These are phyloP conservation scores for Croton laevigatus DNA, from an alignment of 441 rosid genomes.

Conservation along the genomic window DNA sequence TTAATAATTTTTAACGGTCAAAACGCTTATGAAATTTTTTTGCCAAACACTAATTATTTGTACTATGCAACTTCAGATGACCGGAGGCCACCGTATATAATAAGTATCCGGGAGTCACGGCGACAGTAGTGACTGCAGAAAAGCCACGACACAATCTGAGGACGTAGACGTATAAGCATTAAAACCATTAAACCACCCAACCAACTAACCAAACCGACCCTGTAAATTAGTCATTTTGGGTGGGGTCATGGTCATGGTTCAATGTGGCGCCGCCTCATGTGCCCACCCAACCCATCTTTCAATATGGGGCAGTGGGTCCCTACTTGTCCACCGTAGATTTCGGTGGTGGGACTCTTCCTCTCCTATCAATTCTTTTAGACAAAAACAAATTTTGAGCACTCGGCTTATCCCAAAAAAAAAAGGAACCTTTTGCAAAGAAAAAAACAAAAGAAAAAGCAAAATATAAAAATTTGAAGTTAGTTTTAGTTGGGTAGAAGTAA, in stretches of 20 bases:
- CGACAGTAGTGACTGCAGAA: not conserved
- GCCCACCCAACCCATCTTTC: not conserved
- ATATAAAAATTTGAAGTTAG: no score
- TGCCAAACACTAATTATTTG: no score
- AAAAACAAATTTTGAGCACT: not conserved
- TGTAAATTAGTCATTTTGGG: not conserved
- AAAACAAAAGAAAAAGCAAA: no score
- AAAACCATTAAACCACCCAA: no score
- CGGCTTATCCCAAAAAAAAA: not conserved
- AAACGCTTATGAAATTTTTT: no score
- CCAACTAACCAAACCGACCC: not conserved
- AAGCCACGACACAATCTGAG: not conserved
- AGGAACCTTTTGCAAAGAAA: no score
- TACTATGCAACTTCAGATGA: no score
- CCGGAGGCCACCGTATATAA: no score
- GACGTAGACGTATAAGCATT: not conserved
- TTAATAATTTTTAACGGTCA: no score
- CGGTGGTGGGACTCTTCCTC: not conserved
- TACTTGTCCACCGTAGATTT: not conserved
- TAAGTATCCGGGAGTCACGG: not conserved
- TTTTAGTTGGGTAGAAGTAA: no score
- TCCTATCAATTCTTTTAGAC: not conserved
- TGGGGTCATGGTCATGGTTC: not conserved
- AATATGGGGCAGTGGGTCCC: not conserved
- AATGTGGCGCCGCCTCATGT: conserved; percentile 1